Base-by-base conservation (phyloP, 148 eudicot genomes). In the Chenopodium suecicum region DNA sequence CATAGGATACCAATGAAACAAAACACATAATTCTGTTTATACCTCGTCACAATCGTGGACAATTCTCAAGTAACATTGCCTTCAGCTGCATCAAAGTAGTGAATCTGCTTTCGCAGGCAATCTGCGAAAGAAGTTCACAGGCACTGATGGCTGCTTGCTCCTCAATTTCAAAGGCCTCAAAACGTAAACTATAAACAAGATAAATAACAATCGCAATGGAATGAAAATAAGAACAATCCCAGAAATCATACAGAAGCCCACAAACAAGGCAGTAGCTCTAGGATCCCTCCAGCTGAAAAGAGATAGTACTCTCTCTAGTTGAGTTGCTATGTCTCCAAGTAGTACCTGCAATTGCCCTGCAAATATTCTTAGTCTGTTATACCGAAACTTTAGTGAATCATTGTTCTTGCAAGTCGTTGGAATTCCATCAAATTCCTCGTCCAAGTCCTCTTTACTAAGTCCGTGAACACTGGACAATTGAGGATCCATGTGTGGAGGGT, bases 241-340 rank as follows among this genome's bases (percentile, higher is more conserved):
- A 16, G 81, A 54, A 58, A 79, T 32, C 37, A 75, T 63, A 54
- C 83, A 75, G n/a, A 88, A 79, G 44, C 73, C 17, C 52, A 85
- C 71, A 72, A 88, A 88, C 76, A 88, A 75, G n/a, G 79, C 81
- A 58, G 86, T 81, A 34, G 90, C 90, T 74, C 90, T 88, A 14
- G 88, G 88, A 71, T 88, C 90, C 77, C 90, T 88, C 90, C 88
- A 88, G 13, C 72, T 85, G 27, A 88, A 29, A 17, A 88, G 75
- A 19, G 90, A 81, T 31, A 85, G 83, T 13, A 88, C 4, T 79
- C 90, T 85, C 85, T 88, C 90, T 0, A 82, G 70, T 60, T 83
- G 88, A 22, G 88, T 82, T 6, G 90, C 90, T 44, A 88, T 44
- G 75, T 83, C 86, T 31, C 90, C 90, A 4, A 78, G 73, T 34